A percentile compares a stretch with the other conserved stretches of the same genome.
phyloP scores from a whole-genome alignment of 192 early-diverging fungal genomes.

The Coemansia sp. region DNA sequence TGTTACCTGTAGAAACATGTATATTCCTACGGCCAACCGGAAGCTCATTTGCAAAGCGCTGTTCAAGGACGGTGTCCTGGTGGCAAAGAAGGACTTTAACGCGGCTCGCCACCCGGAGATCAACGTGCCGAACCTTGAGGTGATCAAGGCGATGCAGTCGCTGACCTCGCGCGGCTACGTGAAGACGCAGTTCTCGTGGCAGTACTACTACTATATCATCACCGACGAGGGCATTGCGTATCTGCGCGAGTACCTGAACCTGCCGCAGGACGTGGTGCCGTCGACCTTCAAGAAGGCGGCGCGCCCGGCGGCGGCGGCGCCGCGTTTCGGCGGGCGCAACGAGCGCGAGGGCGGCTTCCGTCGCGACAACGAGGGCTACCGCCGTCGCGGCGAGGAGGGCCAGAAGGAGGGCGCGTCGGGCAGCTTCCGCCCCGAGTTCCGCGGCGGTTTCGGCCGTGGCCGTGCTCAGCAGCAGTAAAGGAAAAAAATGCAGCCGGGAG shows the following conservation, averaged over 20 bases:
- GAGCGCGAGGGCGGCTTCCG: slow-evolving; percentile 66
- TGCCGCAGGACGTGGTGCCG: slow-evolving; percentile 96
- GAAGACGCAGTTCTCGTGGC: slow-evolving; percentile 98
- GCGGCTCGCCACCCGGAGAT: slow-evolving; percentile 91
- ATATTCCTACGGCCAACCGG: slow-evolving; percentile 95
- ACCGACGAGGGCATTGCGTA: slow-evolving; percentile 98
- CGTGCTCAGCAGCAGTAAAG: slow-evolving; percentile 33
- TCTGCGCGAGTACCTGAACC: slow-evolving; percentile 94
- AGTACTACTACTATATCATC: slow-evolving; percentile 99
- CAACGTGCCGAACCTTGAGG: slow-evolving; percentile 96
- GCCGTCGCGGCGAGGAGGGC: slow-evolving; percentile 63
- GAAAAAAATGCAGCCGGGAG: no score
- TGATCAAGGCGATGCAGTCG: slow-evolving; percentile 98
- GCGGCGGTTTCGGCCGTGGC: slow-evolving; percentile 87
- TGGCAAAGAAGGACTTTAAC: slow-evolving; percentile 99
- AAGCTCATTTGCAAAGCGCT: slow-evolving; percentile 93
- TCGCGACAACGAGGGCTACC: slow-evolving; percentile 81
- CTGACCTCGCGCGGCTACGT: slow-evolving; percentile 90
- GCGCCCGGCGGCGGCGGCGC: slow-evolving; percentile 56
- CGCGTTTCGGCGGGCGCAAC: slow-evolving; percentile 60
- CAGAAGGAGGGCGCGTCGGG: slow-evolving; percentile 90
- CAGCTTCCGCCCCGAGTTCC: slow-evolving; percentile 97
- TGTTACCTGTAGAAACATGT: slow-evolving; percentile 83
- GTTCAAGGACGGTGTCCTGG: slow-evolving; percentile 97
- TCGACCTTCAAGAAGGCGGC: slow-evolving; percentile 94